A percentile compares a stretch with the other conserved stretches of the same genome.
Conservation (phyloP, 148 eudicot species). For the Rhododendron molle region DNA sequence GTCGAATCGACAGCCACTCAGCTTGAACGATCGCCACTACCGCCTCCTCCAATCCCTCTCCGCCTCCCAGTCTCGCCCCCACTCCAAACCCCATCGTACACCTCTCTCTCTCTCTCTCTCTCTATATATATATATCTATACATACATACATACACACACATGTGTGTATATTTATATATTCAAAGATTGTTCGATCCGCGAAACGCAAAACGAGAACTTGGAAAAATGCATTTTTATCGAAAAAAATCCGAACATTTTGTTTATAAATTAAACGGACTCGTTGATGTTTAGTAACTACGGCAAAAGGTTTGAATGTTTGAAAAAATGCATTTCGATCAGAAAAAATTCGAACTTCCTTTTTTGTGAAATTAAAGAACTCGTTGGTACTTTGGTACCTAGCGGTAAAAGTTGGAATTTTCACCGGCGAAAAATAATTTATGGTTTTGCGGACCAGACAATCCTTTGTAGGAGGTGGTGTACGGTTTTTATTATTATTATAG, state of each 20-base stretch:
- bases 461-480: not conserved
- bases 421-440: not conserved
- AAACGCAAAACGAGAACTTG: not conserved
- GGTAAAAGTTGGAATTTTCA: not conserved
- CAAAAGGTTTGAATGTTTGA: too few species aligned
- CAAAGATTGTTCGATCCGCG: not conserved
- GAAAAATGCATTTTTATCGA: not conserved
- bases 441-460: not conserved
- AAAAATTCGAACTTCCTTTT: too few species aligned
- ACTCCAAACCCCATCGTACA: conserved; percentile 9
- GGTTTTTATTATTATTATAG: not conserved
- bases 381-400: not conserved
- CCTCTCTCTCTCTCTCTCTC: not conserved
- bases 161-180: not conserved
- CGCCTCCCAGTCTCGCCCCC: conserved; percentile 40
- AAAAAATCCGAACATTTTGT: too few species aligned
- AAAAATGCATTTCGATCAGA: too few species aligned
- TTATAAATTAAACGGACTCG: too few species aligned
- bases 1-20: conserved; percentile 38
- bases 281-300: too few species aligned
- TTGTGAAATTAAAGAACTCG: not conserved
- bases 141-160: too few species aligned
- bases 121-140: not conserved
- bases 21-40: conserved; percentile 62
- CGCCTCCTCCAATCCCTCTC: conserved; percentile 42